A percentile compares a stretch with the other conserved stretches of the same genome.
Conservation (phyloP, 2,329 filamentous ascomycete species). For the Aspergillus sp. region DNA sequence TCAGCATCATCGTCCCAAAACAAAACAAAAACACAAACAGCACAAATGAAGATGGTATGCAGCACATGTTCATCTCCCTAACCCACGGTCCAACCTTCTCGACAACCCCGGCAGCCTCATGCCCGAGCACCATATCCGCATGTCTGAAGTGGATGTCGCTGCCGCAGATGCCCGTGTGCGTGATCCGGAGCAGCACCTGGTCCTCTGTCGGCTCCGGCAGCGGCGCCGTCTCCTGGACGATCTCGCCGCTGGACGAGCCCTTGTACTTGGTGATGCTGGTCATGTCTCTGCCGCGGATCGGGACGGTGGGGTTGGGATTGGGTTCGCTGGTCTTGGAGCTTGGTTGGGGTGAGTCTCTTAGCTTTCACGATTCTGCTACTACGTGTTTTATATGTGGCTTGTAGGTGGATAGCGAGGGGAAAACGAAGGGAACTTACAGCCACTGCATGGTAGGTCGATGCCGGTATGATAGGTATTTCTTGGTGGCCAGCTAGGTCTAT, state of each 20-base stretch:
- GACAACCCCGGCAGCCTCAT: constrained; percentile 46
- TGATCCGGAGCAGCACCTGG: constrained; percentile 13
- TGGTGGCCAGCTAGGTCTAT: too few relatives aligned
- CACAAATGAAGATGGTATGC: constrained; percentile 11
- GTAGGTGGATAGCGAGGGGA: too few relatives aligned
- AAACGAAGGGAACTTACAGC: too few relatives aligned
- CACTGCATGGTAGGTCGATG: too few relatives aligned
- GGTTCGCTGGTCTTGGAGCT: too few relatives aligned
- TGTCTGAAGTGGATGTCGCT: constrained; percentile 14
- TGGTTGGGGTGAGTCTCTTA: too few relatives aligned
- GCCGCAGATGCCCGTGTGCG: constrained; percentile 15
- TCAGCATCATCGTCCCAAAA: constrained; percentile 9
- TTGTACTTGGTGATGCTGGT: not conserved
- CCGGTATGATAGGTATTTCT: too few relatives aligned
- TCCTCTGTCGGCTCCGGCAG: not conserved
- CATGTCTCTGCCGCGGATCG: not conserved
- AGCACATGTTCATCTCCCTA: constrained; percentile 22
- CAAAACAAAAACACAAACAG: constrained; percentile 23
- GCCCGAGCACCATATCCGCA: constrained; percentile 33
- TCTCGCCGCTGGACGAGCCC: not conserved
- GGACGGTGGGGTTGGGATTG: not conserved
- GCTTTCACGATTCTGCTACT: too few relatives aligned
- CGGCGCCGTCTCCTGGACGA: not conserved
- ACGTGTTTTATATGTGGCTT: too few relatives aligned
- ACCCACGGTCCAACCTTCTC: constrained; percentile 35